These are phyloP conservation scores for Phycomyces nitens DNA, from an alignment of 192 early-diverging fungal genomes.

Conservation along the genomic window DNA sequence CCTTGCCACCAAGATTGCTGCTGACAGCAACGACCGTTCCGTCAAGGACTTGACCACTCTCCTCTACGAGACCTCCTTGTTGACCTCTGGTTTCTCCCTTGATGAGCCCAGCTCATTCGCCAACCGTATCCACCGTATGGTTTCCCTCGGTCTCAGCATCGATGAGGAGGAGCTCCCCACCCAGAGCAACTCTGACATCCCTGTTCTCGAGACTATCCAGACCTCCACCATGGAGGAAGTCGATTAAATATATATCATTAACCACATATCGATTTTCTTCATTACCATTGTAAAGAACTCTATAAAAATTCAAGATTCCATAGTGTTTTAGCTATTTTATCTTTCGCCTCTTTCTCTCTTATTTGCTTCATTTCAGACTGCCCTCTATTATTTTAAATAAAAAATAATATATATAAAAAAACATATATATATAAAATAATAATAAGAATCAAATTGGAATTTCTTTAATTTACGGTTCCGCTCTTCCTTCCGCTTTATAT, in stretches of 20 bases:
- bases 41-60: slow-evolving; percentile 95
- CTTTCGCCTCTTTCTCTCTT: neutral
- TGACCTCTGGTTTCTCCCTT: slow-evolving; percentile 96
- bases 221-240: slow-evolving; percentile 70
- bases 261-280: neutral
- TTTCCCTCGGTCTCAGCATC: slow-evolving; percentile 95
- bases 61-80: slow-evolving; percentile 92
- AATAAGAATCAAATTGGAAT: neutral
- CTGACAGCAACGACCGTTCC: slow-evolving; percentile 98
- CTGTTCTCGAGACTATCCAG: slow-evolving; percentile 43
- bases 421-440: slow-evolving; percentile 4
- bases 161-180: slow-evolving; percentile 62
- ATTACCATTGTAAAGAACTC: neutral
- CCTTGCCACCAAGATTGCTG: slow-evolving; percentile 87
- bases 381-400: too few species aligned
- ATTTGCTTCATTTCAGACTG: neutral
- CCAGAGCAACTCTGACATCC: slow-evolving; percentile 36
- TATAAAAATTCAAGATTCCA: neutral
- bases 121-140: slow-evolving; percentile 97
- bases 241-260: slow-evolving; percentile 45
- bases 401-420: neutral
- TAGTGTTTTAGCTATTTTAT: neutral
- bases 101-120: slow-evolving; percentile 94
- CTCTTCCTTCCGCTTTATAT: slow-evolving; percentile 2
- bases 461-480: neutral